These are phyloP conservation scores for Pseudogymnoascus pannorum DNA, from an alignment of 2,329 filamentous ascomycete species.

Conservation along the genomic window DNA sequence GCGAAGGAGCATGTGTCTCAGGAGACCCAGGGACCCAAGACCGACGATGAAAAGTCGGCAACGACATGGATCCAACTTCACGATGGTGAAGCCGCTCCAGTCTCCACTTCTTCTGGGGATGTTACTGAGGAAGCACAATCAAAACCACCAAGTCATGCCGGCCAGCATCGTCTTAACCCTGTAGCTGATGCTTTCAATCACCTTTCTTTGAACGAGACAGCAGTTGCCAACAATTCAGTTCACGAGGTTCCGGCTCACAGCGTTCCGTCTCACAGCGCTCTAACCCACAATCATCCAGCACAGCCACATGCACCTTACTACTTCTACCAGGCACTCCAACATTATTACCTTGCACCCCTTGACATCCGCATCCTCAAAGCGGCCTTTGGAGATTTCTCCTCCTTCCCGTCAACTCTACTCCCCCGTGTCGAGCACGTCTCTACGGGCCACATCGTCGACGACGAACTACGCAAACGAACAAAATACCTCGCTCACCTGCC, in stretches of 20 bases:
- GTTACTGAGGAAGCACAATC: neutral
- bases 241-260: neutral
- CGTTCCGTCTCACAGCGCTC: neutral
- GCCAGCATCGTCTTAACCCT: neutral
- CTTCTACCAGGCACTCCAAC: constrained; percentile 65
- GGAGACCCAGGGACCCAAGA: neutral
- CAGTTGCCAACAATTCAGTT: neutral
- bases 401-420: constrained; percentile 62
- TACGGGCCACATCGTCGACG: constrained; percentile 63
- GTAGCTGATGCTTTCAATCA: neutral
- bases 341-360: constrained; percentile 65
- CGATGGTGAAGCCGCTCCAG: neutral
- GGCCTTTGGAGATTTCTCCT: constrained; percentile 59
- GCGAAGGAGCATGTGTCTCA: constrained; percentile 33
- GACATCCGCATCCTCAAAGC: constrained; percentile 68
- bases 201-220: neutral
- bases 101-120: neutral
- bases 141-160: neutral
- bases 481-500: constrained; percentile 67
- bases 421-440: constrained; percentile 65
- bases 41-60: neutral
- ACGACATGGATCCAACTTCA: neutral
- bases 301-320: constrained; percentile 44
- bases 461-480: constrained; percentile 60
- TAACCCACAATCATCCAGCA: constrained; percentile 4